Percentiles rank a stretch among this genome's conserved stretches.
phyloP scores from a whole-genome alignment of 257 asterid species.

The Solanum clarkiae region DNA sequence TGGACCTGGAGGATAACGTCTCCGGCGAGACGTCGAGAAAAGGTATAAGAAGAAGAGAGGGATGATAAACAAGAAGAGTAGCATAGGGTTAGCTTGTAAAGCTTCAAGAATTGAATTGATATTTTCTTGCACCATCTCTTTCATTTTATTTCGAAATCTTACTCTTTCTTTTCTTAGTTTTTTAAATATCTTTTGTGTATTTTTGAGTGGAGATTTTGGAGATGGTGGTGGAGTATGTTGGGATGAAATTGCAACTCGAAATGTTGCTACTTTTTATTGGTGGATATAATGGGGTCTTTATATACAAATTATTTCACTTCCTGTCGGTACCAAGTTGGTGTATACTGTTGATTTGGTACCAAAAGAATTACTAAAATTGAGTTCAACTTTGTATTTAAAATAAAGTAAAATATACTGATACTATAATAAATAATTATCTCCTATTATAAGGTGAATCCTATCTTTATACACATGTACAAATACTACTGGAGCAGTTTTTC shows the following conservation, averaged over 20 bases:
- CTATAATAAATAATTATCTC: background rate
- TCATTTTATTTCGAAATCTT: background rate
- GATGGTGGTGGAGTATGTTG: background rate
- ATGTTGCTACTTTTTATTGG: background rate
- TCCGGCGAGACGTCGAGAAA: constrained; percentile 19
- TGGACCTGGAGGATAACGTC: constrained; percentile 78
- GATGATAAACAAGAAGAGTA: constrained; percentile 6
- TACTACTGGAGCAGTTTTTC: background rate
- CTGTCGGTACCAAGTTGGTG: background rate
- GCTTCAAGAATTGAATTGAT: background rate
- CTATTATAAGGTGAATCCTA: background rate
- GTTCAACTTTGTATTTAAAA: background rate
- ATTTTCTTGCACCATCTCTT: background rate
- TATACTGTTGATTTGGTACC: background rate
- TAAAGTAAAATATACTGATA: background rate
- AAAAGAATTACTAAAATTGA: background rate
- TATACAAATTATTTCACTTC: background rate
- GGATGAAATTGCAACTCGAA: background rate
- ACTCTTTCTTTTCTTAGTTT: background rate
- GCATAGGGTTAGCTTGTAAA: constrained; percentile 1
- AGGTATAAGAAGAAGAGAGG: constrained; percentile 13
- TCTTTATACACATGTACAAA: background rate
- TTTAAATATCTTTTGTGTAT: background rate
- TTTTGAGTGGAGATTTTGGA: background rate
- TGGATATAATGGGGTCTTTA: background rate